Conservation (phyloP, 345 rosid species). For the Pistacia atlantica region DNA sequence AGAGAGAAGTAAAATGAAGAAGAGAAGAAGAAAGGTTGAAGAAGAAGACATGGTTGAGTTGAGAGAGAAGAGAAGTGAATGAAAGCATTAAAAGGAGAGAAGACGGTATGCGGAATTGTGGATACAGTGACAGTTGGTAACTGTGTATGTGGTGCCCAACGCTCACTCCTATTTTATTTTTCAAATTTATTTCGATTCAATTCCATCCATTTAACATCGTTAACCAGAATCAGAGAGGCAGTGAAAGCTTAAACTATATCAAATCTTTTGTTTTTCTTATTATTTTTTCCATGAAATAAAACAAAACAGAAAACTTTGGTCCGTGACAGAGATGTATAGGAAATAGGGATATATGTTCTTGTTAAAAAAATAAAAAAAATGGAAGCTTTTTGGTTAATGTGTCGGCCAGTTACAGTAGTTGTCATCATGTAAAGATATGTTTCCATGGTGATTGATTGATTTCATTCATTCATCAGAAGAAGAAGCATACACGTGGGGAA, state of each 20-base stretch:
- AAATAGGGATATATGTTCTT: no score
- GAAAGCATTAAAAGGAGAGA: slow-evolving; percentile 8
- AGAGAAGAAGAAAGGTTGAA: not conserved
- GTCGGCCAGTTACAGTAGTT: not conserved
- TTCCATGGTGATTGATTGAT: not conserved
- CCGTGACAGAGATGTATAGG: not conserved
- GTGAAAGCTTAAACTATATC: no score
- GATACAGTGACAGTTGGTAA: not conserved
- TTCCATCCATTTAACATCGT: no score
- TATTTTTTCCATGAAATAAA: no score
- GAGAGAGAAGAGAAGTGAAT: not conserved
- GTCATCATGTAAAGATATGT: not conserved
- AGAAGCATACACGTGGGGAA: not conserved
- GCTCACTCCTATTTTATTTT: no score
- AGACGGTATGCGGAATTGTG: not conserved
- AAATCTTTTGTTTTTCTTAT: no score
- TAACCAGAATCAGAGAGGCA: no score
- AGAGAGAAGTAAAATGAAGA: not conserved
- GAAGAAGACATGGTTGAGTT: not conserved
- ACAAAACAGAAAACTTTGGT: no score
- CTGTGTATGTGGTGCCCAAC: not conserved
- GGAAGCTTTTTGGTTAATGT: not conserved
- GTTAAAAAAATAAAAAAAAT: no score
- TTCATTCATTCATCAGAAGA: not conserved
- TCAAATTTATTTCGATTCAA: no score